phyloP scores from a whole-genome alignment of 202 grass and related monocot species.

The Setaria viridis region DNA sequence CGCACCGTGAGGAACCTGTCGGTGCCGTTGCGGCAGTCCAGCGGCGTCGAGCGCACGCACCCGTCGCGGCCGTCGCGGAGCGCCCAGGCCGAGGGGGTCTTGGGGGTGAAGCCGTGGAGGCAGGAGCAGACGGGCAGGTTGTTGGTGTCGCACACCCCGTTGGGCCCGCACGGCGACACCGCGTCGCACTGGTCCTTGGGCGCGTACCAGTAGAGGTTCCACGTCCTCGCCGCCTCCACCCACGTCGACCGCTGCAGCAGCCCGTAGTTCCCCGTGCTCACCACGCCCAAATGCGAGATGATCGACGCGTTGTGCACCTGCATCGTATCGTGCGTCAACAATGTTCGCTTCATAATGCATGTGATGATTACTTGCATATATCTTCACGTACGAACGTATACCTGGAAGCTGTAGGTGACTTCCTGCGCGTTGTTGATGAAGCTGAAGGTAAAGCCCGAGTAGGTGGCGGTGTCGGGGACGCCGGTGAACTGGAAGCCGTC shows the following conservation, averaged over 20 bases:
- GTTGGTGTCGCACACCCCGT: conserved; percentile 69
- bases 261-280: conserved; percentile 49
- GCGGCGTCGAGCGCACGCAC: conserved; percentile 53
- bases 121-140: conserved; percentile 60
- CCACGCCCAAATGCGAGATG: conserved; percentile 63
- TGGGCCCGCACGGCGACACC: conserved; percentile 62
- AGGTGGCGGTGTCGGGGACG: conserved; percentile 63
- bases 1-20: conserved; percentile 59
- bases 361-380: neutral
- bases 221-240: conserved; percentile 46
- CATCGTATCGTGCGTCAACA: too few species aligned
- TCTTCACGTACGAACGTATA: neutral
- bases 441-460: conserved; percentile 55
- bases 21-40: conserved; percentile 53
- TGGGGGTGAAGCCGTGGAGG: conserved; percentile 59
- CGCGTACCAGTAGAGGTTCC: conserved; percentile 68
- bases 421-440: conserved; percentile 62
- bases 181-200: conserved; percentile 81
- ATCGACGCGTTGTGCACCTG: conserved; percentile 55
- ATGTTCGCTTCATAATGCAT: neutral
- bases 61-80: conserved; percentile 51
- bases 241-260: conserved; percentile 67
- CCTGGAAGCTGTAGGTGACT: conserved; percentile 66
- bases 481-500: conserved; percentile 69
- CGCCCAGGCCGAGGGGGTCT: conserved; percentile 33